Conservation (phyloP, 2,329 filamentous ascomycete genomes). For the Ceratocystis smalleyi region DNA sequence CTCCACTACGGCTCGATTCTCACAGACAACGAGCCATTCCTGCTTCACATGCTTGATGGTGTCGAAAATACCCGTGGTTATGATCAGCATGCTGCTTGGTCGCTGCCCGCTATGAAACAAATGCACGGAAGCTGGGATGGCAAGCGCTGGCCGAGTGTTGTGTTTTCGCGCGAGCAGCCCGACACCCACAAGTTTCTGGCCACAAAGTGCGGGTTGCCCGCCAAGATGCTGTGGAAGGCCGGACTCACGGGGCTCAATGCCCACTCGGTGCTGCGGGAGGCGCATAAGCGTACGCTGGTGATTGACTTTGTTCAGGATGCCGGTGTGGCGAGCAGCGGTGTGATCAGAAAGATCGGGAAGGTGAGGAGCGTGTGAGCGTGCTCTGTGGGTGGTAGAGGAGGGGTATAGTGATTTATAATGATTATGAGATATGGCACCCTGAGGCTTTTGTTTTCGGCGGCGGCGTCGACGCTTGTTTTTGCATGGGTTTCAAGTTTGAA, state of each 20-base stretch:
- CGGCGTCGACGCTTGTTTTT: too few relatives aligned
- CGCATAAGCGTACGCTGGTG: not conserved
- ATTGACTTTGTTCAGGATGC: not conserved
- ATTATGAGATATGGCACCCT: too few relatives aligned
- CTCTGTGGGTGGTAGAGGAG: not conserved
- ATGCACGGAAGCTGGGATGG: not conserved
- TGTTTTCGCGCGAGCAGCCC: constrained; percentile 1
- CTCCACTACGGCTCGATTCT: not conserved
- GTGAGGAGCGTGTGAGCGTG: not conserved
- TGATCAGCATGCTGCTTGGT: not conserved
- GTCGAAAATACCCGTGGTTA: not conserved
- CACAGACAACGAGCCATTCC: not conserved
- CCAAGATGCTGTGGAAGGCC: not conserved
- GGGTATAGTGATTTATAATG: too few relatives aligned
- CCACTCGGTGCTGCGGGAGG: not conserved
- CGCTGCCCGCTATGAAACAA: not conserved
- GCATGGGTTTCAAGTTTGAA: too few relatives aligned
- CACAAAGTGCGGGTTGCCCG: not conserved
- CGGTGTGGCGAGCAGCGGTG: not conserved
- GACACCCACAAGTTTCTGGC: not conserved
- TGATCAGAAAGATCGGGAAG: not conserved
- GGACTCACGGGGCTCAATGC: not conserved
- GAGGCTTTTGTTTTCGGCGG: too few relatives aligned
- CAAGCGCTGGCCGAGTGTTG: not conserved
- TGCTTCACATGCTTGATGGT: not conserved